Conservation (phyloP, 805 yeast species). For the Priceomyces castillae region DNA sequence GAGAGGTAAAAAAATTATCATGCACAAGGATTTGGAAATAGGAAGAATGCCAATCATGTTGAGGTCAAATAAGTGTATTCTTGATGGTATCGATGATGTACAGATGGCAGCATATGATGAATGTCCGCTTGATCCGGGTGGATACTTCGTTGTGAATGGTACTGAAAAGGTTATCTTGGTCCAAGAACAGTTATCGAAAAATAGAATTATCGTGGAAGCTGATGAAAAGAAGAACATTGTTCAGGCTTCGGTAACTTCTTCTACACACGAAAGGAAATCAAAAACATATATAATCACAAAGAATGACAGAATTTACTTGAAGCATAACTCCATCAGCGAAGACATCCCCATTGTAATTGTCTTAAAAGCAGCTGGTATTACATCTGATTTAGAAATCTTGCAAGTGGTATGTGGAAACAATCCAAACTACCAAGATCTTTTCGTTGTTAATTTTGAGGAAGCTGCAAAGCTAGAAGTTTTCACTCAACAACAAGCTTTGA, state of each 20-base stretch:
- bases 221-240: conserved; percentile 92
- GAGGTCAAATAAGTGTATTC: conserved; percentile 85
- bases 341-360: conserved; percentile 93
- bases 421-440: conserved; percentile 84
- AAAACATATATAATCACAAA: conserved; percentile 94
- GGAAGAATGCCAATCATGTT: conserved; percentile 99
- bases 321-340: conserved; percentile 93
- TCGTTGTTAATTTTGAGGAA: conserved; percentile 92
- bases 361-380: conserved; percentile 91
- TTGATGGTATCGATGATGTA: conserved; percentile 71
- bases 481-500: conserved; percentile 92
- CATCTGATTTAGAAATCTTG: conserved; percentile 88
- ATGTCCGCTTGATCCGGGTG: conserved; percentile 98
- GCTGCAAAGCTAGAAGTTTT: conserved; percentile 79
- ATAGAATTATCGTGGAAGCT: conserved; percentile 96
- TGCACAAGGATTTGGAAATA: conserved; percentile 86
- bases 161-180: conserved; percentile 96
- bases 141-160: conserved; percentile 95
- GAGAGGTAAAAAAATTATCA: conserved; percentile 86
- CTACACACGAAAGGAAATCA: conserved; percentile 97
- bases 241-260: conserved; percentile 96
- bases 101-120: conserved; percentile 89
- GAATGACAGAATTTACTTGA: conserved; percentile 81
- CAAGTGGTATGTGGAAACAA: conserved; percentile 92
- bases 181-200: conserved; percentile 94